Base-by-base conservation (phyloP, 2,329 filamentous ascomycete species). In the Pseudogymnoascus sp. region DNA sequence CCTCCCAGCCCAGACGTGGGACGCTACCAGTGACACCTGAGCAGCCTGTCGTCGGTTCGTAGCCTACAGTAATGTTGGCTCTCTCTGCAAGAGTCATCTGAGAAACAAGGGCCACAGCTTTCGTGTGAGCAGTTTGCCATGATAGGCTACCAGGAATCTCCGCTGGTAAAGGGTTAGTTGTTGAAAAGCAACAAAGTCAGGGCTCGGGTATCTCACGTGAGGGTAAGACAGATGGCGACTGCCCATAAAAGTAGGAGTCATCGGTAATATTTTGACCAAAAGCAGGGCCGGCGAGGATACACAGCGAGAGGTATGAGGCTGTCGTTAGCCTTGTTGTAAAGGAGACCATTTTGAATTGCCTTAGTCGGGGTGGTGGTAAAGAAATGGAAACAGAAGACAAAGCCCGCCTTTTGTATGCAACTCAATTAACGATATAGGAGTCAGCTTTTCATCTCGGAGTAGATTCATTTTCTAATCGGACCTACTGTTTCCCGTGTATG, bases 61-160 rank as follows among this genome's bases (percentile, higher is more conserved):
- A 89, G 95, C 92, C 92, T 0, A 90, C 95, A 0, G 90, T 96
- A 61, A 96, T 78, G 70, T 96, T 96, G 65, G 96, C 89, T 74
- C 96, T 96, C 71, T 96, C 92, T 0, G 87, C 79, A 39, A 96
- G 74, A 0, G 86, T 92, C 92, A 97, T 96, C 66, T 82, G 82
- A 58, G 79, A 75, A 1, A 97, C 91, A 75, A 96, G 35, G 35
- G 35, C 35, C 35, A 45, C 39, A n/a, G 39, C 39, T 45, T 45
- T 45, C 5, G 39, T 12, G 19, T 45, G 39, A n/a, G 39, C 39
- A n/a, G 39, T 45, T 23, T 45, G 39, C 39, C 39, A 45, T 45
- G 39, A 45, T 9, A 45, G 39, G 21, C 19, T 45, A 13, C 39
- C 39, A 26, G 39, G 39, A 23, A 7, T 23, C 19, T 45, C 39